Percentiles rank a stretch among this genome's conserved stretches.
Conservation (phyloP, 768 basidiomycete genomes). For the Lentinula sp. region DNA sequence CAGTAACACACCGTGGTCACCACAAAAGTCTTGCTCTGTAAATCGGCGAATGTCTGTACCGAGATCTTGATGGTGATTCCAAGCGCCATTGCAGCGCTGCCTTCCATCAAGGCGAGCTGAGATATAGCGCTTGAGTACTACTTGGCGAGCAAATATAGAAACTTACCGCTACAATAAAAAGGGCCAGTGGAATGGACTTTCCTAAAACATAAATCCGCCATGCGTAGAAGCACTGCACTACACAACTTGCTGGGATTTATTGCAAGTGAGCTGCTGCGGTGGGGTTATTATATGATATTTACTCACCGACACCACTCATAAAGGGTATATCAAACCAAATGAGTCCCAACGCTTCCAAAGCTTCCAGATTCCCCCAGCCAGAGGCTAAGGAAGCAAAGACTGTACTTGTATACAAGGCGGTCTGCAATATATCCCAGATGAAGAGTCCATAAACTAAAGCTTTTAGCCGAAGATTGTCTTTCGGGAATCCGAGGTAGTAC, state of each 20-base stretch:
- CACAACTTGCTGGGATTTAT: background rate
- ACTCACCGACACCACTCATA: slow-evolving; percentile 3
- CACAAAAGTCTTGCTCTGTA: background rate
- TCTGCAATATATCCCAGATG: background rate
- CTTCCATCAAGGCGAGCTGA: background rate
- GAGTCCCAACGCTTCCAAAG: background rate
- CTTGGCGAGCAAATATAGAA: background rate
- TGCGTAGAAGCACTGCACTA: slow-evolving; percentile 1
- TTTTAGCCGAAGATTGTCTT: background rate
- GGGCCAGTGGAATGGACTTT: background rate
- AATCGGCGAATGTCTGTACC: background rate
- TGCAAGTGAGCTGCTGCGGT: background rate
- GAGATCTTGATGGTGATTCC: background rate
- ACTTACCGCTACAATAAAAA: background rate
- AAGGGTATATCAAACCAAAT: background rate
- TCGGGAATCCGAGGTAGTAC: background rate
- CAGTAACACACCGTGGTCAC: background rate
- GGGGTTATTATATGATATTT: background rate
- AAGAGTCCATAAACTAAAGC: background rate
- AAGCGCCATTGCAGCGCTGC: background rate
- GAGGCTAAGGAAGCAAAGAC: background rate
- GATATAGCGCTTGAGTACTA: background rate
- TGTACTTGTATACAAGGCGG: background rate
- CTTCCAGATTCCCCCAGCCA: background rate
- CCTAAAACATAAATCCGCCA: background rate